These are phyloP conservation scores for Phytophthora macrochlamydospora DNA, from an alignment of 352 stramenopile species.

Conservation along the genomic window DNA sequence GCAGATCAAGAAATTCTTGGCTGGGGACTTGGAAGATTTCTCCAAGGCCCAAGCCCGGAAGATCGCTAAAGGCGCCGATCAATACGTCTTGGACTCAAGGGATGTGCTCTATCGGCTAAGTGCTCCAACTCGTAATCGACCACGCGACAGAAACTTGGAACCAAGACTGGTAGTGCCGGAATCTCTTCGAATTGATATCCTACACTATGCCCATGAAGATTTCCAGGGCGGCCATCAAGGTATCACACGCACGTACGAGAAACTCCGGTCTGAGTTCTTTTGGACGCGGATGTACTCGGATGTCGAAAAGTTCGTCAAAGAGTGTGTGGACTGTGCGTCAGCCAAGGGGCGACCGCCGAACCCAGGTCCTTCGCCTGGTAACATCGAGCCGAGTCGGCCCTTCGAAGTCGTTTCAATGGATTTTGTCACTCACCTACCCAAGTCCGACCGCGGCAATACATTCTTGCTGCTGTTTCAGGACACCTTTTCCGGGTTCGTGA, in stretches of 20 bases:
- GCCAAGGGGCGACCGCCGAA: conserved; percentile 2
- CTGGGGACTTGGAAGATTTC: neutral
- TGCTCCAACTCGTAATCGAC: neutral
- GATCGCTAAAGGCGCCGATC: neutral
- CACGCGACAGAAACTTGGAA: neutral
- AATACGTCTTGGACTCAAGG: conserved; percentile 2
- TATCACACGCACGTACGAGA: conserved; percentile 7
- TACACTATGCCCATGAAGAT: conserved; percentile 1
- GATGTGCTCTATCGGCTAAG: conserved; percentile 1
- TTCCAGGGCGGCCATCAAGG: conserved; percentile 4
- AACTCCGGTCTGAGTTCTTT: conserved; percentile 7
- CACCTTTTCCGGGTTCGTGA: neutral
- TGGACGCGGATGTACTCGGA: conserved; percentile 3
- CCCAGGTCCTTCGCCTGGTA: conserved; percentile 5
- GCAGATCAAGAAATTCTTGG: neutral
- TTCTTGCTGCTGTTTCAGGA: neutral
- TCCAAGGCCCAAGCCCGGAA: neutral
- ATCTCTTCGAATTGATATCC: neutral
- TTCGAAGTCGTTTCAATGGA: conserved; percentile 5
- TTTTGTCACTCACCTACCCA: neutral
- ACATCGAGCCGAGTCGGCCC: conserved; percentile 3
- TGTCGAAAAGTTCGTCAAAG: neutral
- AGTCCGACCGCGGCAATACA: neutral
- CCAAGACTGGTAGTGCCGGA: neutral
- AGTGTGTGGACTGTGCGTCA: neutral